Percentiles rank a stretch among this genome's conserved stretches.
These are phyloP conservation scores for Saksenaea oblongispora DNA, from an alignment of 371 early-diverging fungal genomes.

Conservation along the genomic window DNA sequence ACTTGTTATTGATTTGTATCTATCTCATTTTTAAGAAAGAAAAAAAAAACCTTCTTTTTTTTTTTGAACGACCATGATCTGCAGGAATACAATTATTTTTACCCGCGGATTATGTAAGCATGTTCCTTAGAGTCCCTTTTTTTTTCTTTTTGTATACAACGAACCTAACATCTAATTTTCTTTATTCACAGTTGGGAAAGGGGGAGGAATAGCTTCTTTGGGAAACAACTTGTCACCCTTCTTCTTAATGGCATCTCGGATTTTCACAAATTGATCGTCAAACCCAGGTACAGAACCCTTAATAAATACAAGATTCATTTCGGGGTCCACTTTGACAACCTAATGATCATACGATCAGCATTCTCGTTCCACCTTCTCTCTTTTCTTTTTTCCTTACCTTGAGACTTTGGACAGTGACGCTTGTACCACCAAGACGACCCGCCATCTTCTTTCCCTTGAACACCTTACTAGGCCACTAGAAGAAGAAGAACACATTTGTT, in stretches of 20 bases:
- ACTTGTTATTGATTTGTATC: no score
- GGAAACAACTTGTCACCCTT: conserved; percentile 70
- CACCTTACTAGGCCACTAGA: conserved; percentile 83
- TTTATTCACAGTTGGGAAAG: conserved; percentile 74
- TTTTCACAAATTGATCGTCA: conserved; percentile 80
- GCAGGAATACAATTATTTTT: background rate
- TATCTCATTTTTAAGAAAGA: background rate
- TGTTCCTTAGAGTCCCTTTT: background rate
- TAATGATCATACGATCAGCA: conserved; percentile 3
- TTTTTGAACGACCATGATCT: background rate
- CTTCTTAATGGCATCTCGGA: conserved; percentile 87
- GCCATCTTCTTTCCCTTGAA: conserved; percentile 98
- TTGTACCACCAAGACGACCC: conserved; percentile 92
- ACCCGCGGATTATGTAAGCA: conserved; percentile 4
- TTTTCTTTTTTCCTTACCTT: conserved; percentile 45
- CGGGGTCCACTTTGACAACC: conserved; percentile 89
- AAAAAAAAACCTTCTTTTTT: background rate
- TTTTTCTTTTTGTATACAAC: background rate
- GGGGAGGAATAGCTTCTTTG: conserved; percentile 63
- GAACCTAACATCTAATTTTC: conserved; percentile 8
- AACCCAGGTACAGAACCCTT: conserved; percentile 93
- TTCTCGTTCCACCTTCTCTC: background rate
- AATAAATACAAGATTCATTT: conserved; percentile 83
- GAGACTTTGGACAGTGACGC: conserved; percentile 79
- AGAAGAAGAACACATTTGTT: background rate